Base-by-base conservation (phyloP, 805 yeast species). In the Yarrowia phangngaensis region DNA sequence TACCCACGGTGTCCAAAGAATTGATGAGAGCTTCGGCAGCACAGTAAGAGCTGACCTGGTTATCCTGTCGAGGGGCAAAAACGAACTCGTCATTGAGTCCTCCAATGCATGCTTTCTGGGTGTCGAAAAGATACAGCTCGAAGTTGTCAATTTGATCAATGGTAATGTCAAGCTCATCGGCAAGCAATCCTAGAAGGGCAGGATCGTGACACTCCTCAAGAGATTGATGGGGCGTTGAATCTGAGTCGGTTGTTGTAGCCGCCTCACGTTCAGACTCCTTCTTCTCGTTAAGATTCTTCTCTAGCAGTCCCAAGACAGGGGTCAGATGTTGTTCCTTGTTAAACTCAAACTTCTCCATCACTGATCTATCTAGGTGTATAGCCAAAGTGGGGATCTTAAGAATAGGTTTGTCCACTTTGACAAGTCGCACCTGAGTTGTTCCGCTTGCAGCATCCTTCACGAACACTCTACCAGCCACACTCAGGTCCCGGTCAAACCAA, bases 401-500 rank as follows among this genome's bases (percentile, higher is more conserved):
- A 48, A 90, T 55, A 2, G 98, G 97, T 63, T 77, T 82, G 55
- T 83, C 78, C 54, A 92, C 74, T 65, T 87, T 85, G 52, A 92
- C 77, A 53, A 92, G 70, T 59, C 73, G 79, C 3, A 95, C 76
- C 40, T 76, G 75, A 51, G 67, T 72, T 49, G 73, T 70, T 7
- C 77, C 82, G 16, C 61, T 53, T 4, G 65, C 55, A 13, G 62
- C 59, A 24, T 73, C 73, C 30, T 68, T 72, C 13, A 85, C 82
- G 61, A 81, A 81, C 1, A 90, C 95, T 56, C 97, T 73, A 12
- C 98, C 98, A 7, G 97, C 97, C 52, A 88, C 70, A 28, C 90
- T 75, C 57, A 92, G 73, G 64, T 90, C 97, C 52, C 97, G 78
- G 64, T 90, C 98, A 61, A 92, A 90, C 97, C 97, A 90, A 4